These are phyloP conservation scores for Dendrobium huoshanense DNA, from an alignment of 106 monocot genomes.

Conservation along the genomic window DNA sequence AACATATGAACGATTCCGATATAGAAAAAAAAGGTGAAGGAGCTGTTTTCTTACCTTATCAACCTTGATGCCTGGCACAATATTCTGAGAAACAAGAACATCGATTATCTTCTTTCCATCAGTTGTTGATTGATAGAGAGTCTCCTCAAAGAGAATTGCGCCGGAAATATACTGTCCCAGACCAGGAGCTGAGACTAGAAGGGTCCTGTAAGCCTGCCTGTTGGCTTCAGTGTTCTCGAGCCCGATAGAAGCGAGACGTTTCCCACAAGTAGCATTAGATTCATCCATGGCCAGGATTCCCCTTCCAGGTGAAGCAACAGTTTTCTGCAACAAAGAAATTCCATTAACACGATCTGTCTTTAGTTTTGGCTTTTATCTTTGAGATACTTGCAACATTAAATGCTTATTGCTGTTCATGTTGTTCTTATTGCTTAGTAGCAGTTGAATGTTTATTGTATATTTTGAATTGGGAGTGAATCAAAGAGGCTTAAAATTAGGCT, in stretches of 20 bases:
- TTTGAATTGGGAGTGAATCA: too few species aligned
- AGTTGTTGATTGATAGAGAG: constrained; percentile 76
- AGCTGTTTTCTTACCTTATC: constrained; percentile 65
- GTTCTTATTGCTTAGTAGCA: too few species aligned
- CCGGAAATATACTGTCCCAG: constrained; percentile 87
- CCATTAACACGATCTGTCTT: neutral
- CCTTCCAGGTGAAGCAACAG: constrained; percentile 78
- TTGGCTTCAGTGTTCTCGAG: constrained; percentile 98
- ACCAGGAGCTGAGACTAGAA: constrained; percentile 65
- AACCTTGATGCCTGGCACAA: constrained; percentile 89
- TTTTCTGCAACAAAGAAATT: constrained; percentile 59
- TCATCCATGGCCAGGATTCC: constrained; percentile 98
- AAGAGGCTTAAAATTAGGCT: too few species aligned
- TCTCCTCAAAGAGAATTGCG: constrained; percentile 93
- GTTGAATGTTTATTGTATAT: too few species aligned
- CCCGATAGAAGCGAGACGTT: constrained; percentile 84
- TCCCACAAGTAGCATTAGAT: constrained; percentile 92
- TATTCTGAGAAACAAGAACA: constrained; percentile 73
- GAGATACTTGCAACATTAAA: too few species aligned
- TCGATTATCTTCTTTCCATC: constrained; percentile 93
- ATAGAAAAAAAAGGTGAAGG: neutral
- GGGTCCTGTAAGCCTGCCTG: constrained; percentile 85
- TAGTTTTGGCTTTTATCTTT: too few species aligned
- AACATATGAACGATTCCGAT: neutral
- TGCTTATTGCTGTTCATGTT: too few species aligned